A percentile compares a stretch with the other conserved stretches of the same genome.
These are phyloP conservation scores for Rutstroemia sp. DNA, from an alignment of 2,329 filamentous ascomycete species.

Conservation along the genomic window DNA sequence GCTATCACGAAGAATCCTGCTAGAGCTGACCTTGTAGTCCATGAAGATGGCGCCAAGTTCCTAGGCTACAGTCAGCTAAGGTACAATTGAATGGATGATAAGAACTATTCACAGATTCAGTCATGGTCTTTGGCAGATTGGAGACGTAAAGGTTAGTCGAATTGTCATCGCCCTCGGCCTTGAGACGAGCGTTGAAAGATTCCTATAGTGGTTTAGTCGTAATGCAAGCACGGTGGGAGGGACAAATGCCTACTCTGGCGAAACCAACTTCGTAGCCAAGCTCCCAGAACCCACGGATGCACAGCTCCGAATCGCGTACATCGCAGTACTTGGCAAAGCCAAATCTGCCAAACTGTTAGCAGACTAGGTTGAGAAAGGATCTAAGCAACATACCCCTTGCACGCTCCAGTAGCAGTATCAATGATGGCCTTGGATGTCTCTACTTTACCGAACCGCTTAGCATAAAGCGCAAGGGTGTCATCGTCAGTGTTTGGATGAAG, in stretches of 20 bases:
- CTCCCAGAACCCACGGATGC: conserved; percentile 90
- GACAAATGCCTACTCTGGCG: conserved; percentile 59
- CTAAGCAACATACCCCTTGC: conserved; percentile 70
- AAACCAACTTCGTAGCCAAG: conserved; percentile 97
- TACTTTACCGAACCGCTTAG: conserved; percentile 82
- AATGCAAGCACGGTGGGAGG: conserved; percentile 5
- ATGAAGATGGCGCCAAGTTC: conserved; percentile 73
- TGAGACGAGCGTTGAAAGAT: conserved; percentile 96
- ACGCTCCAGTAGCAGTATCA: conserved; percentile 83
- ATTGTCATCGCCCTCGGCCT: conserved; percentile 80
- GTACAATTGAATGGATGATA: neutral
- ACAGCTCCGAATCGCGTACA: conserved; percentile 83
- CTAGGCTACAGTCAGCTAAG: conserved; percentile 35
- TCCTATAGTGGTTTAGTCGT: conserved; percentile 50
- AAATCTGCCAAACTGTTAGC: conserved; percentile 52
- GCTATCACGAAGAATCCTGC: conserved; percentile 87
- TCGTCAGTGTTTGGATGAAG: conserved; percentile 94
- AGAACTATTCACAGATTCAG: conserved; percentile 66
- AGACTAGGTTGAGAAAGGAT: neutral
- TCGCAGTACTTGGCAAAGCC: conserved; percentile 95
- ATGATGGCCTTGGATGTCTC: conserved; percentile 99
- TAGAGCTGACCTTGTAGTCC: conserved; percentile 79
- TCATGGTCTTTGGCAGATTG: conserved; percentile 87
- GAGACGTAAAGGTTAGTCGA: conserved; percentile 98
- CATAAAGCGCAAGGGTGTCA: conserved; percentile 74